Conservation (phyloP, 192 early-diverging fungal species). For the Glomus cerebriforme region DNA sequence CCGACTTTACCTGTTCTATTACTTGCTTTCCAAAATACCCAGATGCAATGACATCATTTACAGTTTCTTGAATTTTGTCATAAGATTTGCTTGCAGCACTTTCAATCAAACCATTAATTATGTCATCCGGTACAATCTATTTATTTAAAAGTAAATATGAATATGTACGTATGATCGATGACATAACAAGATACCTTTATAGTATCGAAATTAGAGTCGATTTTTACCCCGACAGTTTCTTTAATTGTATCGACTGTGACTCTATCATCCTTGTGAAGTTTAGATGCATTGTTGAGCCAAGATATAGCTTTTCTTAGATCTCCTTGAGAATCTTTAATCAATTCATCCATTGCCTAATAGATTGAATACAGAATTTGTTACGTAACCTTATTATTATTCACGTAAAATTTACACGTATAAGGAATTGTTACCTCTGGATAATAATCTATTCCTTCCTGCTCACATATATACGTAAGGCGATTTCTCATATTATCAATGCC, state of each 20-base stretch:
- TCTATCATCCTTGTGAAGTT: conserved; percentile 46
- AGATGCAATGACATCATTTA: conserved; percentile 59
- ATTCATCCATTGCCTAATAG: conserved; percentile 56
- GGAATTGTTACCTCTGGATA: conserved; percentile 46
- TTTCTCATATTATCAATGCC: conserved; percentile 58
- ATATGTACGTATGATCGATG: neutral
- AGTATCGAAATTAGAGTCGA: conserved; percentile 14
- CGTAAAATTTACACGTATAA: conserved; percentile 7
- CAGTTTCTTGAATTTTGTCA: conserved; percentile 49
- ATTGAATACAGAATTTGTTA: neutral
- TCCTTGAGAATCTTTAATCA: conserved; percentile 80
- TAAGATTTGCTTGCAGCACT: conserved; percentile 55
- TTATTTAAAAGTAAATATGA: neutral
- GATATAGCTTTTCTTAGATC: conserved; percentile 93
- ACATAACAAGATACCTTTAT: neutral
- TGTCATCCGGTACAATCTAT: conserved; percentile 64
- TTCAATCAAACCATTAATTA: conserved; percentile 63
- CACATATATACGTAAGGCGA: conserved; percentile 67
- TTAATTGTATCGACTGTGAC: conserved; percentile 59
- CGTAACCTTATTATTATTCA: neutral
- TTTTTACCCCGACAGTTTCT: conserved; percentile 80
- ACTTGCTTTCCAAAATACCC: conserved; percentile 82
- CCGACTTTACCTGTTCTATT: conserved; percentile 61
- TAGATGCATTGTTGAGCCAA: conserved; percentile 82
- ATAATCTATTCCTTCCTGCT: conserved; percentile 65